Evolutionary conservation across 306 rosid genomes (phyloP), one percentile per base, ranked within the genome.

Genomic region (Dalbergia cochinchinensis): DNA sequence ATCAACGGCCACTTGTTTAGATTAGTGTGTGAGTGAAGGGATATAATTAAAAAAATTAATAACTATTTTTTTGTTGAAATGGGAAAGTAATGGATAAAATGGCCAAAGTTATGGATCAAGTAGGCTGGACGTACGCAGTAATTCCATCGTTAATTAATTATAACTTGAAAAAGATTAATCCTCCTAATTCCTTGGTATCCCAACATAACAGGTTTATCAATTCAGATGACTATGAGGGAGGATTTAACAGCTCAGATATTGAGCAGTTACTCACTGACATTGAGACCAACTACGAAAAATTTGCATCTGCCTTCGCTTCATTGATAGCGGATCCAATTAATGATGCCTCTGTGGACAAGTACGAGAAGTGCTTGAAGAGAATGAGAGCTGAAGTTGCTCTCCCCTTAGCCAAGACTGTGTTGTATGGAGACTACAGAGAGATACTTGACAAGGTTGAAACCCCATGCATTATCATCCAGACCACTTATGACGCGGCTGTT

Each of bases 211-310:
- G 97, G 86, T 91, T 73, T 73, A 13, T 86, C 18, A 92, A 91
- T 55, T 74, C 81, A 31, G 94, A 77, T 14, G 94, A 69, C 31
- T 92, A 90, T 12, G 89, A 91, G 72, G 96, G 97, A 12, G 97
- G 97, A 5, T 81, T 89, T 31, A 80, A 58, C 31, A 79, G 47
- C 15, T 80, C 91, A 41, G 91, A 83, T 2, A 15, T 92, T 2
- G 88, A 88, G 15, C 42, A 83, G 12, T 69, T 92, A 61, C n/a
- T 91, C 18, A 64, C 72, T 8, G 63, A 16, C 78, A 80, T 92
- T 8, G 91, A 89, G 66, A 65, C 76, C 53, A 57, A 88, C 78
- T 91, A 82, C 19, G 65, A 80, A 44, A 67, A 77, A 42, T 92
- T 94, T 94, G 83, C 85, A 4, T n/a, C 85, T 48, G 6, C 16